These are phyloP conservation scores for Cyberlindnera misumaiensis DNA, from an alignment of 805 yeast species.

Conservation along the genomic window DNA sequence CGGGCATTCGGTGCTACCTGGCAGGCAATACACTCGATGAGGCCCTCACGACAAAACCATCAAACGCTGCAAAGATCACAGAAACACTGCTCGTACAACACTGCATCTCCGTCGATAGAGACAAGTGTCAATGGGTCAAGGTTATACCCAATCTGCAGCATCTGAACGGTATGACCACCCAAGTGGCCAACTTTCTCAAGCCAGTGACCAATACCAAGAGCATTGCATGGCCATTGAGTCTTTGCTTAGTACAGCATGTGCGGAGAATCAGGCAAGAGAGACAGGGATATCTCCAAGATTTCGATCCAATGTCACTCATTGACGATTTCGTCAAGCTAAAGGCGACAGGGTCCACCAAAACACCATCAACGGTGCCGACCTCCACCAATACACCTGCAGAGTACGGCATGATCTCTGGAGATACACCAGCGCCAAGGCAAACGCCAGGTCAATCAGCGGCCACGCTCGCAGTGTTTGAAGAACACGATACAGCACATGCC, in stretches of 20 bases:
- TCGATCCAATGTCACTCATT: constrained; percentile 30
- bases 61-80: constrained; percentile 30
- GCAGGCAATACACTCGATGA: constrained; percentile 29
- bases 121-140: constrained; percentile 47
- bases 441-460: not conserved
- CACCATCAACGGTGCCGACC: constrained; percentile 26
- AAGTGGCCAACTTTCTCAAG: constrained; percentile 47
- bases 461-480: not conserved
- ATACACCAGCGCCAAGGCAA: constrained; percentile 5
- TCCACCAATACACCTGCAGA: constrained; percentile 21
- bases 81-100: constrained; percentile 33
- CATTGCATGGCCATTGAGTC: constrained; percentile 66
- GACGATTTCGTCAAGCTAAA: constrained; percentile 33
- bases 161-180: constrained; percentile 61
- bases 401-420: constrained; percentile 5
- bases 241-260: constrained; percentile 54
- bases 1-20: constrained; percentile 45
- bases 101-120: constrained; percentile 15
- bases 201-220: constrained; percentile 46
- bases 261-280: constrained; percentile 1
- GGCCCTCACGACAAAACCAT: constrained; percentile 35
- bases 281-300: constrained; percentile 2
- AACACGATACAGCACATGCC: not conserved
- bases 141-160: constrained; percentile 63
- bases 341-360: constrained; percentile 31